Percentiles rank a stretch among this genome's conserved stretches.
phyloP scores from a whole-genome alignment of 1,284 basidiomycete genomes.

The Ceratobasidium sp. region DNA sequence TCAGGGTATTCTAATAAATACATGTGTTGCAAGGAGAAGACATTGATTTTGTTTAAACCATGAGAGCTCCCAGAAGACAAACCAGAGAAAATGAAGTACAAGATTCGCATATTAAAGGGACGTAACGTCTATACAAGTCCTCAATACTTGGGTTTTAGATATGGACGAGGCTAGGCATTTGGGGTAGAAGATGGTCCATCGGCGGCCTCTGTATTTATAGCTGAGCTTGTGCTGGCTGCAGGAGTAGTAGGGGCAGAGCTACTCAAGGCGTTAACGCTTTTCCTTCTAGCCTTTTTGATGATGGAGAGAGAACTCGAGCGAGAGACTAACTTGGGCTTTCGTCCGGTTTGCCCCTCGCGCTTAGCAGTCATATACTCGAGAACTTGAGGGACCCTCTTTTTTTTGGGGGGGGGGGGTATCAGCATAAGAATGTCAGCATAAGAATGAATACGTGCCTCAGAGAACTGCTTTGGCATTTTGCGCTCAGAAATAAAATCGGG shows the following conservation, averaged over 20 bases:
- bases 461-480: conserved; percentile 66
- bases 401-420: neutral
- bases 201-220: neutral
- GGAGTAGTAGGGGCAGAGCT: neutral
- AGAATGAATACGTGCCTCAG: conserved; percentile 56
- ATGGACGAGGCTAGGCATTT: too few relatives aligned
- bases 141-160: too few relatives aligned
- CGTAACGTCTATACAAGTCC: too few relatives aligned
- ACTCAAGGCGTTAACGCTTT: neutral
- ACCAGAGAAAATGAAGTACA: neutral
- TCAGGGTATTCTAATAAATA: conserved; percentile 16
- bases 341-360: conserved; percentile 18
- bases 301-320: conserved; percentile 26
- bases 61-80: neutral
- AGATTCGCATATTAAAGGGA: neutral
- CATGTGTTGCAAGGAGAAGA: neutral
- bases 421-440: neutral
- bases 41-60: neutral
- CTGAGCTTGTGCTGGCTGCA: conserved; percentile 7
- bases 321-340: conserved; percentile 21
- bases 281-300: neutral
- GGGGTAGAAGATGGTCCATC: neutral
- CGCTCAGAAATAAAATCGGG: conserved; percentile 67
- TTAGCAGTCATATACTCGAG: conserved; percentile 29
- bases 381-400: conserved; percentile 19